Base-by-base conservation (phyloP, 225 moss, liverwort and hornwort genomes). In the Pseudisothecium myosuroides region DNA sequence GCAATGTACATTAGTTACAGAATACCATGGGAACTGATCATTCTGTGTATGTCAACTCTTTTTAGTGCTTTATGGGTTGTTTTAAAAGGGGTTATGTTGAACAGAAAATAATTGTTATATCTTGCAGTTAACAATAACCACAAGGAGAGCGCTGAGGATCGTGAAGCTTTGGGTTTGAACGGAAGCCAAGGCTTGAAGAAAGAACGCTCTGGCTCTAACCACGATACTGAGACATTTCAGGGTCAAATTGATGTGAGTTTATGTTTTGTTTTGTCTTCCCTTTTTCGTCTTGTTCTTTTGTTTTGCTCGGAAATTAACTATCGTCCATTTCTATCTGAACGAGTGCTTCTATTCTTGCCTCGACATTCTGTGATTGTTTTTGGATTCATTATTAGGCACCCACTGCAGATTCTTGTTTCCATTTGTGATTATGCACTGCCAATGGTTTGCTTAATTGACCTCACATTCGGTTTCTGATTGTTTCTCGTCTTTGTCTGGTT, bases 61-160 rank as follows among this genome's bases (percentile, higher is more conserved):
- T 83, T 49, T 37, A 34, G 81, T 68, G 85, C 47, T 87, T 12
- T 10, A 9, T 68, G 77, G 56, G 17, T 45, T 59, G 49, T 81
- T 55, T 67, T 59, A 9, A 73, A 34, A 58, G 52, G 64, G 67
- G 32, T 81, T 87, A 11, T 69, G 27, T 29, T 89, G 56, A 88
- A 59, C n/a, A 36, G 64, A 55, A 19, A n/a, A 21, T 3, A 10
- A 8, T n/a, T 47, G 11, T 39, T 14, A 6, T 60, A 41, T 81
- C 36, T 91, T 89, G 93, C 92, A 93, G 94, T 90, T 27, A 80
- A 91, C 69, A 10, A 92, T 7, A 72, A 89, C 41, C 90, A 90
- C 59, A 92, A 92, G 86, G 94, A 93, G 91, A 95, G 90, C 81
- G 89, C 93, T 67, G 94, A 87, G 90, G 94, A 95, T 86, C 94